A percentile compares a stretch with the other conserved stretches of the same genome.
These are phyloP conservation scores for Diaporthe helianthi DNA, from an alignment of 2,329 filamentous ascomycete species.

Conservation along the genomic window DNA sequence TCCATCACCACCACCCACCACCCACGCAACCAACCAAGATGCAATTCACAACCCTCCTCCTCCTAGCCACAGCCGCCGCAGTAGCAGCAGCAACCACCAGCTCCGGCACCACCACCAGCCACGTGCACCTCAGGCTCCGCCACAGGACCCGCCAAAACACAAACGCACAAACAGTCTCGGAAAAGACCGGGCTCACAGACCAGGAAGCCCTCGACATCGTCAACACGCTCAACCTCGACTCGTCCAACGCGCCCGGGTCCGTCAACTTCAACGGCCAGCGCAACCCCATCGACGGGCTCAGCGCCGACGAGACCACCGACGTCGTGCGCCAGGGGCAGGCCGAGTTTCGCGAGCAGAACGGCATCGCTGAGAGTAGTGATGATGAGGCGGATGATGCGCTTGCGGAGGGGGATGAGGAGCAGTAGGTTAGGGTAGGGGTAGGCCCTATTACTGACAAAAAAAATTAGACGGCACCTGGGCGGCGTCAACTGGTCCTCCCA, in stretches of 20 bases:
- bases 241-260: neutral
- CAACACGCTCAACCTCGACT: neutral
- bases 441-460: no score
- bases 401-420: neutral
- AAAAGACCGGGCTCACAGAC: neutral
- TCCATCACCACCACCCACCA: neutral
- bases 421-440: neutral
- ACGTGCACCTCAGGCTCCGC: no score
- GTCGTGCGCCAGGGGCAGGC: neutral
- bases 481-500: no score
- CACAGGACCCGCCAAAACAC: neutral
- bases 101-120: no score
- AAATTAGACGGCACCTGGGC: no score
- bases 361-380: neutral
- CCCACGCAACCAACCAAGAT: conserved; percentile 44
- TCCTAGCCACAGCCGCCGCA: conserved; percentile 45
- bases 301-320: neutral
- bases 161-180: neutral
- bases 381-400: conserved; percentile 1
- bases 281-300: neutral
- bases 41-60: conserved; percentile 51
- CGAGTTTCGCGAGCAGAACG: conserved; percentile 18
- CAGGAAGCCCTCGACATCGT: conserved; percentile 4
- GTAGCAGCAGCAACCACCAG: neutral
- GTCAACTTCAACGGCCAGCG: neutral